Evolutionary conservation across 805 yeast species (phyloP).

Genomic region (Yarrowia porcina): DNA sequence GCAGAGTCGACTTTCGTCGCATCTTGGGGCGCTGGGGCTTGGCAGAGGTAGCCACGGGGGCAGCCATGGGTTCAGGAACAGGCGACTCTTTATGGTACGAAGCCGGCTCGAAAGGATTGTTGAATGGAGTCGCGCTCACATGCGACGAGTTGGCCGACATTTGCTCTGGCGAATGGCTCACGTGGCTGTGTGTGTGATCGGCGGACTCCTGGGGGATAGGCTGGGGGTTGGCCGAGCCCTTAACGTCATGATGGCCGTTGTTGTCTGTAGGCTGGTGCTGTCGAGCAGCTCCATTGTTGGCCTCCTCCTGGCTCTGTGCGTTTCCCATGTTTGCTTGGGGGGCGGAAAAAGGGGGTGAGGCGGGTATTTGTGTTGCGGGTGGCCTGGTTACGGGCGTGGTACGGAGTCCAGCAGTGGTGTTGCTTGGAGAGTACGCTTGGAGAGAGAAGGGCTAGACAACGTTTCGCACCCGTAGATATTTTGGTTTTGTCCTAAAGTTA

Average conservation of each 20-base stretch:
- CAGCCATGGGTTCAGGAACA: neutral
- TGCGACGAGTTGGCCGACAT: slow-evolving; percentile 11
- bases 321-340: slow-evolving; percentile 9
- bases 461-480: neutral
- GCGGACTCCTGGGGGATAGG: neutral
- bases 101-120: slow-evolving; percentile 20
- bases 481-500: neutral
- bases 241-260: neutral
- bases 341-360: neutral
- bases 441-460: neutral
- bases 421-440: neutral
- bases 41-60: neutral
- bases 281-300: neutral
- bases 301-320: slow-evolving; percentile 25
- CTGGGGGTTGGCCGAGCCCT: neutral
- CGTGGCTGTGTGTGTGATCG: neutral
- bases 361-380: neutral
- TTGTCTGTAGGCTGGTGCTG: neutral
- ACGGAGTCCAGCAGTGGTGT: neutral
- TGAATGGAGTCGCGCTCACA: slow-evolving; percentile 6
- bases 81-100: slow-evolving; percentile 23
- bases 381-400: neutral
- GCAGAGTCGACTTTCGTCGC: slow-evolving; percentile 67
- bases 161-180: slow-evolving; percentile 22
- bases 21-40: slow-evolving; percentile 20